Evolutionary conservation across 768 basidiomycete species (phyloP).

Genomic region (Holtermannia corniformis): DNA sequence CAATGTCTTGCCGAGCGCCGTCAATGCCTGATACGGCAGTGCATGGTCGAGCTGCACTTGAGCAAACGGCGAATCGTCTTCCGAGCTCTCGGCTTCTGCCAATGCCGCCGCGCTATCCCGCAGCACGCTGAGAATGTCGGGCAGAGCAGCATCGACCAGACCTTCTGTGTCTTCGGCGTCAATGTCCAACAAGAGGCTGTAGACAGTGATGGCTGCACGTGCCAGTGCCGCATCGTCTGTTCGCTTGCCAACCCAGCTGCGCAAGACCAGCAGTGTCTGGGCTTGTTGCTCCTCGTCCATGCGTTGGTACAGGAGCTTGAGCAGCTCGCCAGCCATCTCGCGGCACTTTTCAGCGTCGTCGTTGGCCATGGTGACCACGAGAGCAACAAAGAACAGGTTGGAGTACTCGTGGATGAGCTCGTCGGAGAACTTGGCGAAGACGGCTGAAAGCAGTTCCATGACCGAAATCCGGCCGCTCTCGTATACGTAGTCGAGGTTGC

Average conservation of each 20-base stretch:
- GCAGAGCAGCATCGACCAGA: conserved; percentile 42
- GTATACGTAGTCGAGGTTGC: conserved; percentile 80
- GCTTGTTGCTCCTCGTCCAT: conserved; percentile 55
- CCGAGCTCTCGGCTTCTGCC: conserved; percentile 46
- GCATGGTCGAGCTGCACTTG: conserved; percentile 60
- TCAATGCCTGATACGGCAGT: conserved; percentile 68
- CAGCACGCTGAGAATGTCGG: conserved; percentile 42
- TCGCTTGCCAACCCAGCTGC: conserved; percentile 63
- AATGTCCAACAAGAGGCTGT: conserved; percentile 68
- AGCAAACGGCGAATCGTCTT: conserved; percentile 14
- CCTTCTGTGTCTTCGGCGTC: conserved; percentile 52
- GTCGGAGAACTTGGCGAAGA: conserved; percentile 73
- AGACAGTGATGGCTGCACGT: conserved; percentile 70
- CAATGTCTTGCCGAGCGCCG: conserved; percentile 56
- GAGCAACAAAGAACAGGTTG: conserved; percentile 78
- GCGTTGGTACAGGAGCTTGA: conserved; percentile 64
- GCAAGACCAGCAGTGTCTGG: conserved; percentile 59
- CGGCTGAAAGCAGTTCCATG: conserved; percentile 77
- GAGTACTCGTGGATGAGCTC: conserved; percentile 59
- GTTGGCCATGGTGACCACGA: conserved; percentile 89
- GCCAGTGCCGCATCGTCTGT: conserved; percentile 53
- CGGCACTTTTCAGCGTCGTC: conserved; percentile 84
- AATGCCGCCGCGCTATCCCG: conserved; percentile 39
- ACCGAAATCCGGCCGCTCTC: conserved; percentile 89
- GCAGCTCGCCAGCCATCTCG: conserved; percentile 72